Conservation (phyloP, 352 stramenopile genomes). For the Pythium periplocum region DNA sequence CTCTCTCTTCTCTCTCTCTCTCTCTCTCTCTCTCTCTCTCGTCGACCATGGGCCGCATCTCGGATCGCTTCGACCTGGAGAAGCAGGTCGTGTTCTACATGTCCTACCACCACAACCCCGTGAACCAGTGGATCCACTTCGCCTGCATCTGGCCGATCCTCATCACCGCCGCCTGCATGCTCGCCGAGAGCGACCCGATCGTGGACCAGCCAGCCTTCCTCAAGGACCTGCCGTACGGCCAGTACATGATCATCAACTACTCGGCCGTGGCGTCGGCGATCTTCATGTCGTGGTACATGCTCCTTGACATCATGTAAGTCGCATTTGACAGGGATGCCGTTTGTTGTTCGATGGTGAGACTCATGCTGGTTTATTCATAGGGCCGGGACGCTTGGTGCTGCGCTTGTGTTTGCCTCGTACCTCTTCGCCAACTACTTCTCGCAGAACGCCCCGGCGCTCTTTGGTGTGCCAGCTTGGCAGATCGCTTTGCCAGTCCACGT, state of each 20-base stretch:
- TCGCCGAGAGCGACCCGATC: conserved; percentile 24
- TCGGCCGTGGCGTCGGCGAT: conserved; percentile 21
- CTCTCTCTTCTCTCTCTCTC: neutral
- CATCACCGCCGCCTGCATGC: conserved; percentile 36
- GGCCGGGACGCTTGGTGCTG: conserved; percentile 25
- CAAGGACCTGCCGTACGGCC: conserved; percentile 13
- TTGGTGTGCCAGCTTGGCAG: conserved; percentile 29
- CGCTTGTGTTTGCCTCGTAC: conserved; percentile 27
- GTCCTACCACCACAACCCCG: conserved; percentile 52
- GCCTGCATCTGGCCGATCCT: conserved; percentile 64
- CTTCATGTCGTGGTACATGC: conserved; percentile 55
- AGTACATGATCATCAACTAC: conserved; percentile 42
- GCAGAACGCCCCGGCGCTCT: conserved; percentile 8
- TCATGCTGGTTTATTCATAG: conserved; percentile 3
- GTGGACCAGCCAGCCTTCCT: conserved; percentile 19
- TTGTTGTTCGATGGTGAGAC: conserved; percentile 1
- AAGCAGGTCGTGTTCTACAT: conserved; percentile 64
- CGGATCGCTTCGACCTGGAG: conserved; percentile 46
- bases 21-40: neutral
- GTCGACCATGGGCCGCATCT: conserved; percentile 24
- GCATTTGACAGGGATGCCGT: neutral
- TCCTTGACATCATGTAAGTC: conserved; percentile 29
- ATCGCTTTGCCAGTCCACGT: conserved; percentile 32
- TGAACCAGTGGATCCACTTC: conserved; percentile 63
- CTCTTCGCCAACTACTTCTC: conserved; percentile 29